These are phyloP conservation scores for Fusarium verrucosum DNA, from an alignment of 2,329 filamentous ascomycete species.

Conservation along the genomic window DNA sequence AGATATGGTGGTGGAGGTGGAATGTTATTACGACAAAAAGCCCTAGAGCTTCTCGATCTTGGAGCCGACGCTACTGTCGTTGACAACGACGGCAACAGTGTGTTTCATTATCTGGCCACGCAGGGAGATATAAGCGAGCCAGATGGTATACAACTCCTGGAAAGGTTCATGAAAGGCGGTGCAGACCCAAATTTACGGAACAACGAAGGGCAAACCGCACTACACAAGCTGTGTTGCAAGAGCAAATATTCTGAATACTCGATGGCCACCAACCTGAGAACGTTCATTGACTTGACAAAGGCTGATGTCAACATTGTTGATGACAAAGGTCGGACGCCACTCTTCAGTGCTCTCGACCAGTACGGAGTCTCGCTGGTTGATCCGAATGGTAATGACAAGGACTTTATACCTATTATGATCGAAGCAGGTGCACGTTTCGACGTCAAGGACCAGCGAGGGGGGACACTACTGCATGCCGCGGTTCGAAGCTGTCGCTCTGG, in stretches of 20 bases:
- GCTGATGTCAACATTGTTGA: not conserved
- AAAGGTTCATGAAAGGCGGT: not conserved
- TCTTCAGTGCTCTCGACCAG: not conserved
- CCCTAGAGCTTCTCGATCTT: not conserved
- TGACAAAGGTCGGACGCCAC: not conserved
- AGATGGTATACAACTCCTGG: not conserved
- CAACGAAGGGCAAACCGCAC: not conserved
- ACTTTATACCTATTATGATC: not conserved
- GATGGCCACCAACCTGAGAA: not conserved
- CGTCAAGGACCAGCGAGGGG: not conserved
- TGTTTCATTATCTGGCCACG: not conserved
- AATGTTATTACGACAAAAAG: too few species aligned
- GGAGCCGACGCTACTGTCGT: not conserved
- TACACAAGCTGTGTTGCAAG: not conserved
- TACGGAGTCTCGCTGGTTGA: accelerated
- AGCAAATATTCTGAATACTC: not conserved
- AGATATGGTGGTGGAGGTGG: too few species aligned
- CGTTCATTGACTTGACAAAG: not conserved
- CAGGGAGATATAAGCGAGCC: accelerated
- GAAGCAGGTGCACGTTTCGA: not conserved
- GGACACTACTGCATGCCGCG: not conserved
- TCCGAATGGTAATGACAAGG: not conserved
- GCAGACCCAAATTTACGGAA: not conserved
- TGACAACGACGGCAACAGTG: not conserved
- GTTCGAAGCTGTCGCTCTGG: accelerated